Base-by-base conservation (phyloP, 1,284 basidiomycete species). In the Apiotrichum domesticum region DNA sequence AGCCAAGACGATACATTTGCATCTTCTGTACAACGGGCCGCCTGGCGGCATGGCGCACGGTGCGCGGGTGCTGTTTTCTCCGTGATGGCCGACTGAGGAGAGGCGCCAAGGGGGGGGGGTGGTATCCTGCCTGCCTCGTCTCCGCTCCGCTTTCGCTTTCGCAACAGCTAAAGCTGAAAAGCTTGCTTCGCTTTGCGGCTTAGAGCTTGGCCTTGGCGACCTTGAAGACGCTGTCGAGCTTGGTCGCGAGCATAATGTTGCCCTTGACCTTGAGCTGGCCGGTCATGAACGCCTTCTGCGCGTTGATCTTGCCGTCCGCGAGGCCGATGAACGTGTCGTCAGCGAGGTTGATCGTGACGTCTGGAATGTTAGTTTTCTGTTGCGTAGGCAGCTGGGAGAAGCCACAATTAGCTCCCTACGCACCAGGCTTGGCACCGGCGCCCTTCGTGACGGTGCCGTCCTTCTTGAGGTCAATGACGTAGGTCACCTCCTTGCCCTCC, bases 401-500 rank as follows among this genome's bases (percentile, higher is more conserved):
- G 8, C 37, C 37, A 39, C 37, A 13, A 13, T 13, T 39, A 7
- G 37, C 7, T 39, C 8, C 37, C 35, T 6, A 62, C 74, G 62
- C 56, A 74, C 74, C 75, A 29, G 79, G 62, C 58, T 75, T 75
- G 65, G 86, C 84, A 3, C 87, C 86, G 80, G 77, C 47, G 42
- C 91, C 92, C 77, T 88, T 87, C 78, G 86, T 86, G 34, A 95
- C 84, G 40, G 82, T 80, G 34, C 88, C 90, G 39, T 84, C 82
- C 79, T 92, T 88, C 84, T 98, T 98, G 72, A 97, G 75, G 81
- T 98, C 95, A 66, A 98, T 91, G n/a, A 71, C 67, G 89, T 90
- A 94, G 48, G 81, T 81, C 48, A 81, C 88, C 70, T 87, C 86
- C 75, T 89, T 82, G 66, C 87, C 88, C 39, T 81, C 81, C 15